Base-by-base conservation (phyloP, 1,284 basidiomycete genomes). In the Ganoderma multipileum region DNA sequence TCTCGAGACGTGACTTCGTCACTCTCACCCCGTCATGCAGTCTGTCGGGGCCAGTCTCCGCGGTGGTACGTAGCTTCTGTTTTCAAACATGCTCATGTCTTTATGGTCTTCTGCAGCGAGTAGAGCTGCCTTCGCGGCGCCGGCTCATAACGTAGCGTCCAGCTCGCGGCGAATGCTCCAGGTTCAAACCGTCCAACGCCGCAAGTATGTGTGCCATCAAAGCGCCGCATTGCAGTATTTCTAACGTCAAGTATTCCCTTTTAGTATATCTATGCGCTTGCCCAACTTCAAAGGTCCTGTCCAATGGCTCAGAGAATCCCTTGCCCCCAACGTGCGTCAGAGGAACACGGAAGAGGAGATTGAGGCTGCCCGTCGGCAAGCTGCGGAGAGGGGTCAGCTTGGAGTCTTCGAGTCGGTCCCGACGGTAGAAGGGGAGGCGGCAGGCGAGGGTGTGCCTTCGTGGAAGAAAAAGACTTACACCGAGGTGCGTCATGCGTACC, bases 241-340 rank as follows among this genome's bases (percentile, higher is more conserved):
- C 38, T n/a, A n/a, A 60, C n/a, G 2, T 7, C 20, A 16, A 20
- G 16, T 8, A 1, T 7, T 18, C 8, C 18, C 18, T 16, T 57
- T 20, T 33, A 82, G 81, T 71, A 79, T 78, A 6, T 79, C 76
- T 18, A 76, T 77, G 20, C 68, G 84, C 16, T 6, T 72, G 67
- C 71, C 71, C 14, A 70, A 72, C 66, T 70, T 72, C 55, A 72
- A 70, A 75, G 87, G 84, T 70, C 90, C 91, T 12, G 74, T 93
- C 60, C 80, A 84, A 12, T 93, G 91, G 91, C 75, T 94, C 9
- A 84, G 84, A 69, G 85, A 90, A 63, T 86, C 86, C 63, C 79
- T 94, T 7, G 80, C 80, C 2, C 86, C 89, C 4, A 78, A 76
- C n/a, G 71, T 84, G 38, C 83, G 84, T 61, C 82, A 86, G 73